These are phyloP conservation scores for Leptoxyphium fumago DNA, from an alignment of 2,329 filamentous ascomycete species.

Conservation along the genomic window DNA sequence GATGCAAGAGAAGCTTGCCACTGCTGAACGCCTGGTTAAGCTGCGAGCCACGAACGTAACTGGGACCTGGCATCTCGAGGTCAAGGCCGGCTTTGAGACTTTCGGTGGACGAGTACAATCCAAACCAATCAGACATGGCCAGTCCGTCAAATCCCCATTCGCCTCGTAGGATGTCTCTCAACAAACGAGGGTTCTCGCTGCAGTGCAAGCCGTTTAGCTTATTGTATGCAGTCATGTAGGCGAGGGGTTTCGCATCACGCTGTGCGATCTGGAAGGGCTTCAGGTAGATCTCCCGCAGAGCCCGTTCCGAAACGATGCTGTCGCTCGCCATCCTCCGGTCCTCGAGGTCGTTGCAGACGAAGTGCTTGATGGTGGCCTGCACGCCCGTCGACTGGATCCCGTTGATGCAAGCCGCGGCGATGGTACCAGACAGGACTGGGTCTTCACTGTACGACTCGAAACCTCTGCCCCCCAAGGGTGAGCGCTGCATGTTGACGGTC, in stretches of 20 bases:
- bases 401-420: slow-evolving; percentile 45
- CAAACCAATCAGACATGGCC: slow-evolving; percentile 63
- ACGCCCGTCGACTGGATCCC: slow-evolving; percentile 60
- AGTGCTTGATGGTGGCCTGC: slow-evolving; percentile 67
- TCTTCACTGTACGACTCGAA: slow-evolving; percentile 84
- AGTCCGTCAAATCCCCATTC: slow-evolving; percentile 50
- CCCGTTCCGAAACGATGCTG: slow-evolving; percentile 48
- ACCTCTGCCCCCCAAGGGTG: slow-evolving; percentile 68
- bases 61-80: slow-evolving; percentile 78
- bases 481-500: slow-evolving; percentile 69
- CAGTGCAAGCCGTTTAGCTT: slow-evolving; percentile 59
- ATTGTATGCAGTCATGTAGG: slow-evolving; percentile 62
- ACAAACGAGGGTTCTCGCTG: slow-evolving; percentile 48
- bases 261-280: slow-evolving; percentile 61
- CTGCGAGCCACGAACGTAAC: slow-evolving; percentile 24
- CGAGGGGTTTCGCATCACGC: slow-evolving; percentile 51
- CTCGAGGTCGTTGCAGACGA: slow-evolving; percentile 60
- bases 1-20: slow-evolving; percentile 14
- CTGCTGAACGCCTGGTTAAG: slow-evolving; percentile 13
- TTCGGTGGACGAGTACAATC: slow-evolving; percentile 53
- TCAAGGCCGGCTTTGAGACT: slow-evolving; percentile 62
- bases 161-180: slow-evolving; percentile 53
- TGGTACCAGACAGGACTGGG: slow-evolving; percentile 59
- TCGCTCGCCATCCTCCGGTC: slow-evolving; percentile 51
- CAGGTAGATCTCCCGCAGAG: slow-evolving; percentile 57